Evolutionary conservation across 2,329 filamentous ascomycete genomes (phyloP), one percentile per base, ranked within the genome.

Genomic region (Raffaelea ambrosiae): DNA sequence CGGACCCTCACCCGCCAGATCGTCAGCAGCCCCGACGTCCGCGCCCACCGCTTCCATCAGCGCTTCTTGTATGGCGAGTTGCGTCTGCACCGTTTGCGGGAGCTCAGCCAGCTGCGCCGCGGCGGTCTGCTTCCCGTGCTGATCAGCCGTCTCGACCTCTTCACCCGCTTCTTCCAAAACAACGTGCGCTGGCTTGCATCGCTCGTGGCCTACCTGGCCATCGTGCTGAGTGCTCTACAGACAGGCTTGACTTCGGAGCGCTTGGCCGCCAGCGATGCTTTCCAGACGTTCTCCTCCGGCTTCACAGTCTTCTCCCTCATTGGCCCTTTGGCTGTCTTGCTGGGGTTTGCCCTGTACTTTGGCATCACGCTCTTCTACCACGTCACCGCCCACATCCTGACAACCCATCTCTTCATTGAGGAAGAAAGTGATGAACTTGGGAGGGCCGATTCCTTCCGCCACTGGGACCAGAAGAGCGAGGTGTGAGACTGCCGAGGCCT

Each of bases 151-250:
- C 48, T 60, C 11, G 46, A 54, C 39, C 51, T 51, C 13, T 76
- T 73, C 54, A 52, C 56, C 3, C 56, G 57, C 19, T 70, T 73
- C 49, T 66, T 74, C 40, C 58, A 59, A 13, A 59, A 68, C 31
- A 70, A 73, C 50, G 65, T 73, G 20, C 59, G 60, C 18, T 66
- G 58, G 63, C 51, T 75, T 2, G 58, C 67, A 1, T 58, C 63
- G 9, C 55, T 63, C 2, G 63, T 66, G 3, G 66, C 66, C 3
- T 75, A 69, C 52, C 54, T 73, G 19, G 65, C 63, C 36, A 53
- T 76, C 16, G 60, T 73, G 18, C 59, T 77, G 29, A 67, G 67
- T 3, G 72, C 72, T 0, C 71, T 76, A 68, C 72, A 76, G 57
- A 68, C 74, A 13, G 70, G 68, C 1, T 56, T 74, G 11, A 61